Percentiles rank a stretch among this genome's conserved stretches.
Evolutionary conservation across 768 basidiomycete species (phyloP).

Genomic region (Mycena vitilis): DNA sequence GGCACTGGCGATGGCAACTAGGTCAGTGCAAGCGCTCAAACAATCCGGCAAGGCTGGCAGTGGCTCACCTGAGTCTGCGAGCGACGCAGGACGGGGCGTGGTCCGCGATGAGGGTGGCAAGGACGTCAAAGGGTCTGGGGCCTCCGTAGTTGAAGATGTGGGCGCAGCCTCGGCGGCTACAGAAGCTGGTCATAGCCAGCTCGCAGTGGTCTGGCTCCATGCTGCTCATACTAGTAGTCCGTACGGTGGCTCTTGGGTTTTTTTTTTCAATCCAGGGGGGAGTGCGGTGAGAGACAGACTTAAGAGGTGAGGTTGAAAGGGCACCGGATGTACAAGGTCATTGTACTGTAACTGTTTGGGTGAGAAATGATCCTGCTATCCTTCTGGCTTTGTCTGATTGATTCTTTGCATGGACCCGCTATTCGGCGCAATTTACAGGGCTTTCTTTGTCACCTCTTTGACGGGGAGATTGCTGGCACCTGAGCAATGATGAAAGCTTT

Average conservation of each 20-base stretch:
- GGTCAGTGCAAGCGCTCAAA: neutral
- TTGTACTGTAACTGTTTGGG: constrained; percentile 20
- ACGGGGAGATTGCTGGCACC: no score
- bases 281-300: no score
- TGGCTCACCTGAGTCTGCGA: neutral
- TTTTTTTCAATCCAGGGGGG: neutral
- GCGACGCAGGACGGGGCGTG: constrained; percentile 16
- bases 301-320: neutral
- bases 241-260: neutral
- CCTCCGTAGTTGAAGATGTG: constrained; percentile 9
- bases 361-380: constrained; percentile 1
- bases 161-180: constrained; percentile 11
- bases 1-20: neutral
- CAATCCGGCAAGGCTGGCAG: no score
- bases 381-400: neutral
- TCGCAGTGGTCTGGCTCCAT: neutral
- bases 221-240: neutral
- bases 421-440: neutral
- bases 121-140: neutral
- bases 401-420: neutral
- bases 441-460: neutral
- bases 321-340: neutral
- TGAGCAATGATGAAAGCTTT: neutral
- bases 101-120: constrained; percentile 1
- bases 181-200: neutral